Base-by-base conservation (phyloP, 306 rosid genomes). In the Cicer arietinum region DNA sequence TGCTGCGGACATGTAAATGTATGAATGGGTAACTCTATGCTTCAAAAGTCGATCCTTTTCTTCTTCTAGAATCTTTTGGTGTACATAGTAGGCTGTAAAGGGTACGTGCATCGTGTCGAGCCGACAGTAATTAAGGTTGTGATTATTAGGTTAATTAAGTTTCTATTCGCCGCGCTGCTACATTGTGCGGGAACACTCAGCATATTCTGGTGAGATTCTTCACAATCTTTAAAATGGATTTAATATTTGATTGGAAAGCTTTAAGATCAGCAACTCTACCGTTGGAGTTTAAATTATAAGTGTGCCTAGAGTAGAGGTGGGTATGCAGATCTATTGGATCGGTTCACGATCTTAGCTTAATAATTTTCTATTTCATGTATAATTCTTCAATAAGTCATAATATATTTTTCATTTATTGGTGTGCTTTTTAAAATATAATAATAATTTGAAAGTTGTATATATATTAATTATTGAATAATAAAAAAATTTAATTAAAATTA, bases 171-270 rank as follows among this genome's bases (percentile, higher is more conserved):
- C 17, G 60, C 35, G 6, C 0, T 53, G 60, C 60, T 53, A 20
- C 62, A 57, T 22, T 57, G 22, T 57, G 8, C 40, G 62, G 62
- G 39, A 57, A 57, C 62, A 57, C 40, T 20, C 7, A 20, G 62
- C 62, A 57, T 57, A 57, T 57, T 48, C 0, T 7, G 42, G 8
- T 30, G 16, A 11, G 42, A 58, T 58, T 56, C 13, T 57, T 30
- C 17, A 30, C 2, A 59, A 59, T 59, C 43, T 59, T 53, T 25
- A 59, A 30, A 42, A 25, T 59, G 16, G 43, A 59, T 59, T 57
- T 57, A 9, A 51, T 22, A 57, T 57, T 30, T 12, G 43, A 30
- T 59, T 30, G 10, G 10, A 17, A 59, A 59, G 9, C 25, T 58
- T 41, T 58, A 58, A 58, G 42, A 58, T 58, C 59, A 9, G 11